Conservation (phyloP, 371 early-diverging fungal species). For the Mortierella sp. region DNA sequence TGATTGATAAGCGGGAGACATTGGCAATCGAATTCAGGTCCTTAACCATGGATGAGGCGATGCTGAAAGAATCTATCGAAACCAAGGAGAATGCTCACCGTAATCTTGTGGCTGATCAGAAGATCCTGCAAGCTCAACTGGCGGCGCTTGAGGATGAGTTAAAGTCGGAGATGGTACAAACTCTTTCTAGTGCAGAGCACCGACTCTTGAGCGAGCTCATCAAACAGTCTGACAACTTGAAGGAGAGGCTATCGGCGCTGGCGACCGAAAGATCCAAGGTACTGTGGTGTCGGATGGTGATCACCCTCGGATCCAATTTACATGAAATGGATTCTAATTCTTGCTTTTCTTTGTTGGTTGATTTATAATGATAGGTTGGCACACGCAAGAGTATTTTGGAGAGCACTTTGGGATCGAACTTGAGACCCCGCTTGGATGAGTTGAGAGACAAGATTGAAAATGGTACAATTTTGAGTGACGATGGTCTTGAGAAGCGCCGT, state of each 20-base stretch:
- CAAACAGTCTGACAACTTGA: constrained; percentile 20
- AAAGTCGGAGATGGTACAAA: constrained; percentile 42
- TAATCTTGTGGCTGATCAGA: constrained; percentile 29
- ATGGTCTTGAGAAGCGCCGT: constrained; percentile 65
- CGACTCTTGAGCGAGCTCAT: constrained; percentile 30
- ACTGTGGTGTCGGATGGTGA: neutral
- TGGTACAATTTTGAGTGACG: constrained; percentile 60
- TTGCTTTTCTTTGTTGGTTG: neutral
- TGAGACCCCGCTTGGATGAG: constrained; percentile 72
- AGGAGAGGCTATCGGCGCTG: constrained; percentile 36
- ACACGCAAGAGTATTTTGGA: constrained; percentile 77
- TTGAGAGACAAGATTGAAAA: constrained; percentile 67
- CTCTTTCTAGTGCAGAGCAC: constrained; percentile 41
- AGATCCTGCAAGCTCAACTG: constrained; percentile 30
- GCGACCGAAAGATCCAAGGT: constrained; percentile 44
- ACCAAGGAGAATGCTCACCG: constrained; percentile 56
- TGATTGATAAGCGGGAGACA: constrained; percentile 66
- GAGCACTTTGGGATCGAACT: constrained; percentile 75
- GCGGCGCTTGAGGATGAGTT: constrained; percentile 32
- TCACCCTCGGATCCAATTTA: too few relatives aligned
- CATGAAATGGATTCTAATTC: neutral
- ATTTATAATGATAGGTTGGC: constrained; percentile 62
- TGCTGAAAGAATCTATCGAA: constrained; percentile 60
- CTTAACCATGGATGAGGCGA: constrained; percentile 66
- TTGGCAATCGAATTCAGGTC: constrained; percentile 63